Percentiles rank a stretch among this genome's conserved stretches.
phyloP scores from a whole-genome alignment of 768 basidiomycete species.

The Cubamyces sp. region DNA sequence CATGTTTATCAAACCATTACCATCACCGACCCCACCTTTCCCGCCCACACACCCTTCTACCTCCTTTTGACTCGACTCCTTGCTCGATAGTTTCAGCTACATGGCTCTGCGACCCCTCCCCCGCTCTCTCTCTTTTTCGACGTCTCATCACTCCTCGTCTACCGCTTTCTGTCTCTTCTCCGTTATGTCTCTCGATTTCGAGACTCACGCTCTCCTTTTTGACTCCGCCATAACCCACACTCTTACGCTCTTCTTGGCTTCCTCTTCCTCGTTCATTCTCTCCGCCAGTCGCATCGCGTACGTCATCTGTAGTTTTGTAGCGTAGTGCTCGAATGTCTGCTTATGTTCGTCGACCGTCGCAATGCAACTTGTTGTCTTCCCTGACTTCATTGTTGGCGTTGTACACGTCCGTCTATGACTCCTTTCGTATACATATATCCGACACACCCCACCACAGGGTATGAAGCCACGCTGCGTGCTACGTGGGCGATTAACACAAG shows the following conservation, averaged over 20 bases:
- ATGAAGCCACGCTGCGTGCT: too few species aligned
- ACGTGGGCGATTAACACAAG: too few species aligned
- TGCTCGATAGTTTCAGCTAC: conserved; percentile 30
- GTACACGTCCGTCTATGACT: too few species aligned
- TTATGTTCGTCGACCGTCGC: conserved; percentile 29
- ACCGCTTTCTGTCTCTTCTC: conserved; percentile 11
- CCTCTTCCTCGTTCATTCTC: conserved; percentile 5
- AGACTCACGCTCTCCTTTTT: conserved; percentile 12
- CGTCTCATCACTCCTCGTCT: conserved; percentile 33
- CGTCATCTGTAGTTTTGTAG: conserved; percentile 40
- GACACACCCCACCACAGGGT: too few species aligned
- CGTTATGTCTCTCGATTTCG: conserved; percentile 2
- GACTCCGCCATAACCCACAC: conserved; percentile 1
- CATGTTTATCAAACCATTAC: conserved; percentile 34
- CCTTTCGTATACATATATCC: background rate
- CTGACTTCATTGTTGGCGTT: background rate
- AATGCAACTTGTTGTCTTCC: conserved; percentile 23
- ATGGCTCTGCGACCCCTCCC: conserved; percentile 31
- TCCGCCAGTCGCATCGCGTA: conserved; percentile 25
- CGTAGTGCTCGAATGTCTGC: conserved; percentile 34
- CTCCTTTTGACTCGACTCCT: conserved; percentile 26
- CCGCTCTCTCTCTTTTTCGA: conserved; percentile 31
- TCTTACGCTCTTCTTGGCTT: conserved; percentile 4
- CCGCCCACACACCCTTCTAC: conserved; percentile 11
- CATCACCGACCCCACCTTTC: conserved; percentile 31